A percentile compares a stretch with the other conserved stretches of the same genome.
These are phyloP conservation scores for Tetrapisispora iriomotensis DNA, from an alignment of 805 yeast genomes.

Conservation along the genomic window DNA sequence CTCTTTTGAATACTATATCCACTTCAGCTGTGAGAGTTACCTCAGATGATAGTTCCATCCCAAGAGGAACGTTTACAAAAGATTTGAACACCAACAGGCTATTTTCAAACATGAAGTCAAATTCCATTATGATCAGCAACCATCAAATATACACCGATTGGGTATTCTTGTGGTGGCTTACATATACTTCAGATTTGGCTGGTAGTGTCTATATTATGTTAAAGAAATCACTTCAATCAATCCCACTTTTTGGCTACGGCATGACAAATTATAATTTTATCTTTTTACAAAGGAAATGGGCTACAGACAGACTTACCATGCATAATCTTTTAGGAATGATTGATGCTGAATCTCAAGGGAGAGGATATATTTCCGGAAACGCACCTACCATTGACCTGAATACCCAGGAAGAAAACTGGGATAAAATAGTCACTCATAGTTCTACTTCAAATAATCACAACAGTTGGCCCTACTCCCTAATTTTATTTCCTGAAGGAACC, in stretches of 20 bases:
- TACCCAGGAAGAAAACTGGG: slow-evolving; percentile 23
- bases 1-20: slow-evolving; percentile 40
- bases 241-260: slow-evolving; percentile 80
- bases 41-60: slow-evolving; percentile 32
- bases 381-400: slow-evolving; percentile 17
- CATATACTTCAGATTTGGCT: slow-evolving; percentile 56
- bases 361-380: slow-evolving; percentile 41
- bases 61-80: slow-evolving; percentile 27
- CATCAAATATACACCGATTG: slow-evolving; percentile 94
- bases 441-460: slow-evolving; percentile 1
- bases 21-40: slow-evolving; percentile 47
- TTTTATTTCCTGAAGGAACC: slow-evolving; percentile 93
- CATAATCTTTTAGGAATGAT: slow-evolving; percentile 43
- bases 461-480: slow-evolving; percentile 53
- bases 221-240: slow-evolving; percentile 57
- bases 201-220: slow-evolving; percentile 63
- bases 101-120: slow-evolving; percentile 33
- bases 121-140: slow-evolving; percentile 67
- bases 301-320: slow-evolving; percentile 53
- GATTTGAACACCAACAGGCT: slow-evolving; percentile 17
- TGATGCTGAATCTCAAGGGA: slow-evolving; percentile 52
- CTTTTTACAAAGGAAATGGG: slow-evolving; percentile 81
- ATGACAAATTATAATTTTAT: slow-evolving; percentile 72
- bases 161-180: slow-evolving; percentile 81
- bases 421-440: slow-evolving; percentile 7